A percentile compares a stretch with the other conserved stretches of the same genome.
These are phyloP conservation scores for Quercus rubra DNA, from an alignment of 306 rosid species.

Conservation along the genomic window DNA sequence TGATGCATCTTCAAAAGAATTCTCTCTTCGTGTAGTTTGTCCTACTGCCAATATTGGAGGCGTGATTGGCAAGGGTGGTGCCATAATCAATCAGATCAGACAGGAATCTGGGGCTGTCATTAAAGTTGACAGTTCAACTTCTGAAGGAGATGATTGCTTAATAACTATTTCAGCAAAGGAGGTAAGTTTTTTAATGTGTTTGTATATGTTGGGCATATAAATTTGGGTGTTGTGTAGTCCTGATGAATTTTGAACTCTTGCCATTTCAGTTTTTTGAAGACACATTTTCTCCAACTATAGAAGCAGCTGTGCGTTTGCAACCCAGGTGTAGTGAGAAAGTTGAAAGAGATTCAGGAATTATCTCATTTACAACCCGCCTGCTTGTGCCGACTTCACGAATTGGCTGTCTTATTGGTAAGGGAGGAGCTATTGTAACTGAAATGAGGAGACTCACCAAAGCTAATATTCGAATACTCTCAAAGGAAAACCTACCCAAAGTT, in stretches of 20 bases:
- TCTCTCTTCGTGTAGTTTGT: conserved; percentile 79
- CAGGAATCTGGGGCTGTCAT: conserved; percentile 91
- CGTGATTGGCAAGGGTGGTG: conserved; percentile 98
- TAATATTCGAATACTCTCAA: conserved; percentile 80
- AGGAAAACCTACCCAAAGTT: conserved; percentile 90
- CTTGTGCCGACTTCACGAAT: conserved; percentile 88
- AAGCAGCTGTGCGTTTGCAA: conserved; percentile 94
- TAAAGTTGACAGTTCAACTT: conserved; percentile 89
- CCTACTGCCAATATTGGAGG: conserved; percentile 92
- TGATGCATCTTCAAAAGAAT: conserved; percentile 77
- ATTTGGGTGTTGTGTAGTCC: not conserved
- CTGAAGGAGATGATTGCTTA: conserved; percentile 87
- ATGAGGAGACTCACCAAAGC: conserved; percentile 92
- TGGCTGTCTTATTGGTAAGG: conserved; percentile 99
- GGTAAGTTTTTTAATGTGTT: conserved; percentile 44
- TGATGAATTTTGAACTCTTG: conserved; percentile 21
- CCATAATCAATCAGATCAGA: conserved; percentile 85
- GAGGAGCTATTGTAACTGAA: conserved; percentile 93
- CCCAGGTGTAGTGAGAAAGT: conserved; percentile 93
- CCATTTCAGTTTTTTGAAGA: conserved; percentile 82
- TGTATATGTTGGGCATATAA: not conserved
- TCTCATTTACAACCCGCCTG: conserved; percentile 89
- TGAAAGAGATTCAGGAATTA: conserved; percentile 95
- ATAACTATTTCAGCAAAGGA: conserved; percentile 82
- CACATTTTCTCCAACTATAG: conserved; percentile 69